Percentiles rank a stretch among this genome's conserved stretches.
phyloP scores from a whole-genome alignment of 2,329 filamentous ascomycete species.

The Ambrosiella xylebori region DNA sequence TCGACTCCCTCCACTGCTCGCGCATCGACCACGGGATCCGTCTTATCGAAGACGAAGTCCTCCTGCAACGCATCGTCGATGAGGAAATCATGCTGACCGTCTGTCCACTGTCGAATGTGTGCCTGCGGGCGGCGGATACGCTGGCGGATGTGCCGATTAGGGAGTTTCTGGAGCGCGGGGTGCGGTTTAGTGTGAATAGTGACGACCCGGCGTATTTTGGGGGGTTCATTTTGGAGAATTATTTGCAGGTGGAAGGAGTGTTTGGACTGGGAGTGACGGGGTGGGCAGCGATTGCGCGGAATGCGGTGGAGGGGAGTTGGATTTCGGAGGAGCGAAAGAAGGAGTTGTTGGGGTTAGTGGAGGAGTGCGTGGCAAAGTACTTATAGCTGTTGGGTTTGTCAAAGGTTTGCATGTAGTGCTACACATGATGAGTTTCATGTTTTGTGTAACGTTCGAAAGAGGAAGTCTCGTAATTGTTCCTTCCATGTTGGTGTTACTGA shows the following conservation, averaged over 20 bases:
- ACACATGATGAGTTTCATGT: too few relatives aligned
- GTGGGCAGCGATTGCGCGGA: slow-evolving; percentile 46
- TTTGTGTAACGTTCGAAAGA: too few relatives aligned
- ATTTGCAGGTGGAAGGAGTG: slow-evolving; percentile 53
- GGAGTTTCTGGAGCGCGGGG: slow-evolving; percentile 42
- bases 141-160: slow-evolving; percentile 35
- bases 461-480: too few relatives aligned
- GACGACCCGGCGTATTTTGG: slow-evolving; percentile 65
- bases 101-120: slow-evolving; percentile 58
- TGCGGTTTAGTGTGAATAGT: slow-evolving; percentile 55
- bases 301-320: slow-evolving; percentile 35
- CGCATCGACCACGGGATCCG: slow-evolving; percentile 63
- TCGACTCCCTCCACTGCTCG: slow-evolving; percentile 42
- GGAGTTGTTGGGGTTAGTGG: not conserved
- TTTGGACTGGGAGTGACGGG: slow-evolving; percentile 46
- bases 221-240: slow-evolving; percentile 58
- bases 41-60: slow-evolving; percentile 38
- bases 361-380: not conserved
- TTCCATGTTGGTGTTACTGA: too few relatives aligned
- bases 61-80: slow-evolving; percentile 40
- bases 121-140: slow-evolving; percentile 16
- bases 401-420: too few relatives aligned
- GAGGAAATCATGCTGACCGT: slow-evolving; percentile 47
- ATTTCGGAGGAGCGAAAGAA: not conserved
- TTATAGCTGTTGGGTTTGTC: not conserved